Evolutionary conservation across 352 stramenopile genomes (phyloP).

Genomic region (Phytophthora pini): DNA sequence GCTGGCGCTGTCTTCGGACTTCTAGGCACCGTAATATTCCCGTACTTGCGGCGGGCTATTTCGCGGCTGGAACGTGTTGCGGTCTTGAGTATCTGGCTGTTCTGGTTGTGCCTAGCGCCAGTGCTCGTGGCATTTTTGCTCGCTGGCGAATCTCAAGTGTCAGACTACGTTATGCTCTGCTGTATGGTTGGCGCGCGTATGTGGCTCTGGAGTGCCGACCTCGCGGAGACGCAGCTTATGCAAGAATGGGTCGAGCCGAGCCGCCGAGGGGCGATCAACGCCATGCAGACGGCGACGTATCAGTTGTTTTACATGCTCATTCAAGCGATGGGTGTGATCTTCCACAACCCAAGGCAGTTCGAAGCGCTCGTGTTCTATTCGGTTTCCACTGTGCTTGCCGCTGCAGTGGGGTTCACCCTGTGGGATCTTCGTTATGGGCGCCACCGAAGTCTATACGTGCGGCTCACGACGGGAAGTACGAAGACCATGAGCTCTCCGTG

Average conservation of each 20-base stretch:
- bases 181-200: constrained; percentile 55
- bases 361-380: constrained; percentile 64
- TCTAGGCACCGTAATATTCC: constrained; percentile 60
- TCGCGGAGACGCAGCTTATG: constrained; percentile 77
- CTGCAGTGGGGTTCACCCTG: constrained; percentile 60
- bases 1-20: constrained; percentile 57
- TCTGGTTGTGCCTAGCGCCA: constrained; percentile 59
- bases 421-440: constrained; percentile 56
- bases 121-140: constrained; percentile 54
- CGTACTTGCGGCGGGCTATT: constrained; percentile 34
- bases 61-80: constrained; percentile 50
- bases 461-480: not conserved
- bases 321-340: constrained; percentile 57
- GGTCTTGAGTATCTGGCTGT: constrained; percentile 70
- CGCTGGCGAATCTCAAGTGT: constrained; percentile 47
- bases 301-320: constrained; percentile 76
- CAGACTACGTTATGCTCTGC: constrained; percentile 64
- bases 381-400: constrained; percentile 45
- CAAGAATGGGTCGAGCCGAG: constrained; percentile 69
- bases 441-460: constrained; percentile 41
- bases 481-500: constrained; percentile 1
- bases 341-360: constrained; percentile 61
- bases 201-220: constrained; percentile 62
- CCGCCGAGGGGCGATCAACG: constrained; percentile 56
- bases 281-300: constrained; percentile 72